These are phyloP conservation scores for Scutellaria barbata DNA, from an alignment of 257 asterid species.

Conservation along the genomic window DNA sequence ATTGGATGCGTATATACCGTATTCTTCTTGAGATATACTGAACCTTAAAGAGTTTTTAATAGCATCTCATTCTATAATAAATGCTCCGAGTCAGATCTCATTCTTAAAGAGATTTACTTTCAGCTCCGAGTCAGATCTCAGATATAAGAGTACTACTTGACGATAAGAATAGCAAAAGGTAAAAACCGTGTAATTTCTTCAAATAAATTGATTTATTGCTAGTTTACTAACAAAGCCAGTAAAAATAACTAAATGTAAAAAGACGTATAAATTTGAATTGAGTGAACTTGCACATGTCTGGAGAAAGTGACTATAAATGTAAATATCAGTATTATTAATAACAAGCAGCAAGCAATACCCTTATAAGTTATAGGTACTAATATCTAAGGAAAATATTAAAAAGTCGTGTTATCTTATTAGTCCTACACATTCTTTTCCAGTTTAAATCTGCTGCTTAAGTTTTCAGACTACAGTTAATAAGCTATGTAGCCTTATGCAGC, in stretches of 20 bases:
- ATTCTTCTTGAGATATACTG: neutral
- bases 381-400: neutral
- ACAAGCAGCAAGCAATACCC: neutral
- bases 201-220: neutral
- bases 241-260: neutral
- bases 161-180: neutral
- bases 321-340: neutral
- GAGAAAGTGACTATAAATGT: neutral
- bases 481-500: neutral
- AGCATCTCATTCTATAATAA: neutral
- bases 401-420: no score
- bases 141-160: neutral
- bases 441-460: no score
- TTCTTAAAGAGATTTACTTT: no score
- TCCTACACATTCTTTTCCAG: no score
- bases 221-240: neutral
- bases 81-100: no score
- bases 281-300: neutral
- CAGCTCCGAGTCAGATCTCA: neutral
- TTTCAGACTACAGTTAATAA: neutral
- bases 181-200: neutral
- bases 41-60: neutral
- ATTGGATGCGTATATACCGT: constrained; percentile 2
- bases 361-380: neutral
- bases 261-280: neutral